These are phyloP conservation scores for Nothomitra cinnamomea DNA, from an alignment of 2,329 filamentous ascomycete species.

Conservation along the genomic window DNA sequence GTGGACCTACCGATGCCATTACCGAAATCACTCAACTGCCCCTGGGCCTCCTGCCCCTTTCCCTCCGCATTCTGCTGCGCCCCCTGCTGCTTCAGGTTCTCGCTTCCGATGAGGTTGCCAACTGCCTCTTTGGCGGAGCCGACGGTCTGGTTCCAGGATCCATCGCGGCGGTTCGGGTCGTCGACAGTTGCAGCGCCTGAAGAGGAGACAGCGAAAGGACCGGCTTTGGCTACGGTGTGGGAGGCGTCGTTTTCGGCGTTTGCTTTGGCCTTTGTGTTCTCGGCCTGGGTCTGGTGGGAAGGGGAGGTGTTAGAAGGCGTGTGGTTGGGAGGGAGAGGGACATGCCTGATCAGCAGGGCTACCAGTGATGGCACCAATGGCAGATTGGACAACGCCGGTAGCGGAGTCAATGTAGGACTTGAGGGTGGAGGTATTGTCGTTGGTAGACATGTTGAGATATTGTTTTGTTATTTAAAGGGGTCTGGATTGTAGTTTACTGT, in stretches of 20 bases:
- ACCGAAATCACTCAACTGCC: constrained; percentile 60
- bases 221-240: constrained; percentile 58
- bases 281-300: constrained; percentile 34
- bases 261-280: constrained; percentile 47
- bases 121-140: constrained; percentile 70
- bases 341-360: constrained; percentile 46
- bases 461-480: no score
- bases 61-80: constrained; percentile 64
- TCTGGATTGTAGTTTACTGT: no score
- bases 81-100: constrained; percentile 57
- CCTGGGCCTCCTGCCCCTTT: constrained; percentile 65
- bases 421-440: constrained; percentile 49
- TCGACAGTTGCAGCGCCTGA: constrained; percentile 56
- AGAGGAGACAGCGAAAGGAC: constrained; percentile 50
- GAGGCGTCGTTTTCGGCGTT: constrained; percentile 54
- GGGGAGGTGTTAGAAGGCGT: constrained; percentile 8
- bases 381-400: constrained; percentile 54
- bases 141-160: constrained; percentile 77
- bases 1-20: constrained; percentile 34
- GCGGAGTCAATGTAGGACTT: constrained; percentile 62
- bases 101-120: constrained; percentile 58
- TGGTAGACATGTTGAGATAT: constrained; percentile 8
- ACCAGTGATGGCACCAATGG: constrained; percentile 56
- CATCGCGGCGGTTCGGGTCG: constrained; percentile 51
- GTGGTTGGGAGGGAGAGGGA: background rate